Conservation (phyloP, 495 filamentous ascomycete genomes). For the Tetracladium setigerum region DNA sequence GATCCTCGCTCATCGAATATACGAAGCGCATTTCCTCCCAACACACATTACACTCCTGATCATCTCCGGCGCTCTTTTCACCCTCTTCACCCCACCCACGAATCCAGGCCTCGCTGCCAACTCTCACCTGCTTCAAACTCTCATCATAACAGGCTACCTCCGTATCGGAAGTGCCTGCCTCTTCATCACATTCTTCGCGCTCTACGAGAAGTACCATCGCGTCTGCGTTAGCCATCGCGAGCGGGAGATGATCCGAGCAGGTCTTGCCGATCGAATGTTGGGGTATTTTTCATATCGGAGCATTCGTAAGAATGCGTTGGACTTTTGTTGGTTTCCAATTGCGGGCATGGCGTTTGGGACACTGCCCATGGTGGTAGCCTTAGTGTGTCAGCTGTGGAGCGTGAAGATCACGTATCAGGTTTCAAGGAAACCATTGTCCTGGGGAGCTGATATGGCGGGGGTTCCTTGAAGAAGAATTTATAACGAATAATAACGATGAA, state of each 20-base stretch:
- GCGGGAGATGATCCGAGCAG: conserved; percentile 55
- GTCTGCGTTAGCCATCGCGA: conserved; percentile 46
- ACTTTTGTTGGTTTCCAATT: conserved; percentile 53
- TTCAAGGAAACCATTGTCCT: conserved; percentile 58
- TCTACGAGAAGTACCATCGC: conserved; percentile 57
- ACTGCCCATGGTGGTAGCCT: conserved; percentile 53
- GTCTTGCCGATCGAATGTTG: conserved; percentile 48
- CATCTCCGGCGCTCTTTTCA: conserved; percentile 48
- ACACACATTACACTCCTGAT: conserved; percentile 54
- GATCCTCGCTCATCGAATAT: conserved; percentile 50
- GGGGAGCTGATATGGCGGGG: no score
- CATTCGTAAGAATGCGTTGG: conserved; percentile 16
- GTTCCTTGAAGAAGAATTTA: no score
- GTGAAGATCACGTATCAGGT: conserved; percentile 57
- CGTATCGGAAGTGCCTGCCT: conserved; percentile 48
- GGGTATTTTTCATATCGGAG: conserved; percentile 47
- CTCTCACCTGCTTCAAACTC: conserved; percentile 38
- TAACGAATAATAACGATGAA: no score
- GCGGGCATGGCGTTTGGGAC: conserved; percentile 55
- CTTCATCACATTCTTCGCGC: conserved; percentile 48
- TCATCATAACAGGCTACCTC: no score
- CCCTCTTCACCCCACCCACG: conserved; percentile 37
- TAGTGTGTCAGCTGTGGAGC: conserved; percentile 60
- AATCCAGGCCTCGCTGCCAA: conserved; percentile 42
- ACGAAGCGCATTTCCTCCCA: conserved; percentile 63